phyloP scores from a whole-genome alignment of 2,329 filamentous ascomycete species.

The Ilyonectria mors-panacis region DNA sequence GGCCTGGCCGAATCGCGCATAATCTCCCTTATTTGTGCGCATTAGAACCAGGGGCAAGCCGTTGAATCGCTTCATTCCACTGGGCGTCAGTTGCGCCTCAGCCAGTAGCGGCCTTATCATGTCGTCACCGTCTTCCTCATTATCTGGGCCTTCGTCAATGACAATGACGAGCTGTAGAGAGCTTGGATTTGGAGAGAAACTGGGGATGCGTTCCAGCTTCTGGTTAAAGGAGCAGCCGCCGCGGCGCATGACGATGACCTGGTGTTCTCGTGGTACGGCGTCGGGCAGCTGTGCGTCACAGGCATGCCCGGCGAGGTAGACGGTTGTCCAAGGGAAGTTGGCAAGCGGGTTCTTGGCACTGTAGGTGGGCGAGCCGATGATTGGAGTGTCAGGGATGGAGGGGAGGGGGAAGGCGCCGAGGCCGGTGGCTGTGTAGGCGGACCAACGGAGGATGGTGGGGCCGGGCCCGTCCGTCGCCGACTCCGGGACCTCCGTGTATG shows the following conservation, averaged over 20 bases:
- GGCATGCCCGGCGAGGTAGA: constrained; percentile 80
- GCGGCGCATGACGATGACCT: constrained; percentile 85
- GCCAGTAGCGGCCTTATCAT: constrained; percentile 79
- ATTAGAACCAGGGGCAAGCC: constrained; percentile 89
- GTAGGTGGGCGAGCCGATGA: constrained; percentile 60
- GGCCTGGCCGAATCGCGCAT: constrained; percentile 74
- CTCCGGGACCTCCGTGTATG: constrained; percentile 50
- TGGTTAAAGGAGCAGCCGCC: constrained; percentile 88
- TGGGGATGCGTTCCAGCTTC: constrained; percentile 89
- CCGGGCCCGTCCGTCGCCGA: constrained; percentile 48
- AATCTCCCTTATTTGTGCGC: constrained; percentile 74
- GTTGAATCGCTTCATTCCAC: constrained; percentile 77
- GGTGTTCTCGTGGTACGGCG: constrained; percentile 69
- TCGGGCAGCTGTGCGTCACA: constrained; percentile 73
- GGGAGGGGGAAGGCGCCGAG: constrained; percentile 79
- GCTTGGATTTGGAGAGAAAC: constrained; percentile 72
- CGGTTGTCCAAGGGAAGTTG: constrained; percentile 75
- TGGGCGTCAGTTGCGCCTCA: constrained; percentile 78
- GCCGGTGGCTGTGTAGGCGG: constrained; percentile 68
- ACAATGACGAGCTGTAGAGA: constrained; percentile 87
- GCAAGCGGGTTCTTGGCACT: constrained; percentile 54
- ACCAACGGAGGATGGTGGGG: constrained; percentile 63
- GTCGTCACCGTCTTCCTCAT: constrained; percentile 51
- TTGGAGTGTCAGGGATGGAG: constrained; percentile 71
- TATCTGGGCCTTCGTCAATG: constrained; percentile 69